Percentiles rank a stretch among this genome's conserved stretches.
Conservation (phyloP, 345 rosid genomes). For the Acer negundo region DNA sequence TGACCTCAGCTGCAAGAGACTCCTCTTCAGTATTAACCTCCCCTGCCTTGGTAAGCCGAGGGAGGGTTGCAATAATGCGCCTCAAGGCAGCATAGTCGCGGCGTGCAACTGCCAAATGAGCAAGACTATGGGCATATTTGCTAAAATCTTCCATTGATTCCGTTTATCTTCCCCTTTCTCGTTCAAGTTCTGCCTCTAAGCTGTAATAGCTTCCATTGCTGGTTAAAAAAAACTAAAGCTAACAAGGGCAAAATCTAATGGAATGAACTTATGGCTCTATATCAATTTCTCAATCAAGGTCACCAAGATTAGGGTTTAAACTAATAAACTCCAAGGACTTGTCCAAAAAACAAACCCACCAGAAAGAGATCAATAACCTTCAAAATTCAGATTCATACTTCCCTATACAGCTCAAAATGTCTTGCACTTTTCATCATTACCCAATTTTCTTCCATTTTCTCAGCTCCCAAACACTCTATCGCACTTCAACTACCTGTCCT, state of each 20-base stretch:
- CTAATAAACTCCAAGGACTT: slow-evolving; percentile 13
- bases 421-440: slow-evolving; percentile 18
- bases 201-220: slow-evolving; percentile 32
- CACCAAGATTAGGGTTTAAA: slow-evolving; percentile 17
- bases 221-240: background rate
- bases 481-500: slow-evolving; percentile 21
- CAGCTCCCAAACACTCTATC: slow-evolving; percentile 20
- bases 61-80: slow-evolving; percentile 60
- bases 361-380: slow-evolving; percentile 21
- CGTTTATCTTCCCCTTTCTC: slow-evolving; percentile 9
- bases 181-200: slow-evolving; percentile 22
- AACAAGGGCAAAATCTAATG: background rate
- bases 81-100: slow-evolving; percentile 73
- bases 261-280: background rate
- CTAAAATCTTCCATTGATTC: slow-evolving; percentile 71
- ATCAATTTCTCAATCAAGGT: slow-evolving; percentile 21
- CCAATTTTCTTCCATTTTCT: slow-evolving; percentile 14
- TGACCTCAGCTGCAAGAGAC: slow-evolving; percentile 70
- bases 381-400: slow-evolving; percentile 18
- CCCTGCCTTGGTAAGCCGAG: slow-evolving; percentile 76
- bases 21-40: slow-evolving; percentile 80
- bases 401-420: slow-evolving; percentile 11
- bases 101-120: slow-evolving; percentile 76
- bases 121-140: slow-evolving; percentile 84
- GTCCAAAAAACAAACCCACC: slow-evolving; percentile 10